Percentiles rank a stretch among this genome's conserved stretches.
Evolutionary conservation across 331 rosid genomes (phyloP).

Genomic region (Cydonia oblonga): DNA sequence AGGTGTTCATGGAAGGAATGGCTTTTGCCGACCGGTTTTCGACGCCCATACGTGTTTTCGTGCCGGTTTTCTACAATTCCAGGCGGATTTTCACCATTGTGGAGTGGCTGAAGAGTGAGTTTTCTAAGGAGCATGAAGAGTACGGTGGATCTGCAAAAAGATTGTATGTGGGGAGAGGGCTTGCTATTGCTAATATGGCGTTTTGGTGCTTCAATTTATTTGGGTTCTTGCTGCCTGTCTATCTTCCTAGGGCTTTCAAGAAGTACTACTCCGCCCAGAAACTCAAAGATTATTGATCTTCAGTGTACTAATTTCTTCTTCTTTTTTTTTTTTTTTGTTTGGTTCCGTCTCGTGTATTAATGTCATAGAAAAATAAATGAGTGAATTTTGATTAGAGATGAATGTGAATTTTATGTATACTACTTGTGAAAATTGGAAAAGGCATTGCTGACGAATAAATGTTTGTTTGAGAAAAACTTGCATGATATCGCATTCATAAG

Average conservation of each 20-base stretch:
- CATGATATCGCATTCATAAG: no score
- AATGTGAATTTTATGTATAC: no score
- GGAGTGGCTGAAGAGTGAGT: slow-evolving; percentile 64
- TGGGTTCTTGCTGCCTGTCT: slow-evolving; percentile 74
- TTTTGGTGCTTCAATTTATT: slow-evolving; percentile 85
- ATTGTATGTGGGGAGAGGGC: slow-evolving; percentile 41
- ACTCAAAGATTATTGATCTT: slow-evolving; percentile 6
- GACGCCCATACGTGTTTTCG: slow-evolving; percentile 52
- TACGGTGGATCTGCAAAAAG: slow-evolving; percentile 39
- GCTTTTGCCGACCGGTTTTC: slow-evolving; percentile 40
- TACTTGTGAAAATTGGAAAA: no score
- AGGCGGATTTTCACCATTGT: slow-evolving; percentile 52
- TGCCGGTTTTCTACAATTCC: slow-evolving; percentile 57
- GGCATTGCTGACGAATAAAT: no score
- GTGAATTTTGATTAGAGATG: no score
- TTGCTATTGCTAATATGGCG: slow-evolving; percentile 43
- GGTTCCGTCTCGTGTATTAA: not conserved
- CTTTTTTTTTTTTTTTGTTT: not conserved
- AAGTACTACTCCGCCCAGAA: slow-evolving; percentile 37
- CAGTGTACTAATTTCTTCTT: not conserved
- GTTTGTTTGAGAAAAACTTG: no score
- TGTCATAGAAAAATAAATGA: not conserved
- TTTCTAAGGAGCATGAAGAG: slow-evolving; percentile 27
- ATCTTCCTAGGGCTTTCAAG: slow-evolving; percentile 76
- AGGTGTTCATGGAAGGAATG: slow-evolving; percentile 73